Conservation (phyloP, 495 filamentous ascomycete genomes). For the Annulohypoxylon moriforme region DNA sequence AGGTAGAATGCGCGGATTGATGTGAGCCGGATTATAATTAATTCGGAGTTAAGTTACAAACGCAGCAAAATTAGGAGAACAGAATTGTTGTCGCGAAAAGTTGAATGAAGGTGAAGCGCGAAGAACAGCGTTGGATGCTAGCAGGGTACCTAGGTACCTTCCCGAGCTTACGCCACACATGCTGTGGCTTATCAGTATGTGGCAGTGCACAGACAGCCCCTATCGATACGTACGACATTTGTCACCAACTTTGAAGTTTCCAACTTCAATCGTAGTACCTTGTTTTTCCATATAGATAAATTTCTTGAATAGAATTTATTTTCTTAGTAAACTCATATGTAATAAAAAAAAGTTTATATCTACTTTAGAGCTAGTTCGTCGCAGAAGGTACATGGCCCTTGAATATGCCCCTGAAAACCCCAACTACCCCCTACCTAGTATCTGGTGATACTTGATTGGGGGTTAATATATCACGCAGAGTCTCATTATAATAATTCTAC, state of each 20-base stretch:
- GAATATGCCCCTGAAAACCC: too few species aligned
- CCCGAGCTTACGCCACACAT: slow-evolving; percentile 11
- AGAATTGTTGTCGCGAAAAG: slow-evolving; percentile 18
- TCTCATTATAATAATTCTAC: too few species aligned
- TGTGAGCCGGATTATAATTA: background rate
- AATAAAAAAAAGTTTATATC: too few species aligned
- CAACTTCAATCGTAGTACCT: too few species aligned
- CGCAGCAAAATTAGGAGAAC: background rate
- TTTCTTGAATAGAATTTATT: background rate
- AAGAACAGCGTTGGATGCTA: background rate
- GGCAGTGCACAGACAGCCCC: background rate
- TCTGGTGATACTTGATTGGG: too few species aligned
- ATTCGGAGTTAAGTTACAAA: background rate
- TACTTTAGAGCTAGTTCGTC: too few species aligned
- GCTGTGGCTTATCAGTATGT: background rate
- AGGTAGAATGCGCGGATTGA: background rate
- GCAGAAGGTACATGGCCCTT: too few species aligned
- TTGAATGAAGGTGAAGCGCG: slow-evolving; percentile 19
- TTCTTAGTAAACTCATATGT: too few species aligned
- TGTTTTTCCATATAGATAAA: too few species aligned
- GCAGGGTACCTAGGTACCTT: background rate
- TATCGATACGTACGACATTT: background rate
- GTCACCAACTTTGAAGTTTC: too few species aligned
- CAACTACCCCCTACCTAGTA: too few species aligned
- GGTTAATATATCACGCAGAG: too few species aligned